Percentiles rank a stretch among this genome's conserved stretches.
phyloP scores from a whole-genome alignment of 805 yeast species.

The Nakazawaea molendinolei region DNA sequence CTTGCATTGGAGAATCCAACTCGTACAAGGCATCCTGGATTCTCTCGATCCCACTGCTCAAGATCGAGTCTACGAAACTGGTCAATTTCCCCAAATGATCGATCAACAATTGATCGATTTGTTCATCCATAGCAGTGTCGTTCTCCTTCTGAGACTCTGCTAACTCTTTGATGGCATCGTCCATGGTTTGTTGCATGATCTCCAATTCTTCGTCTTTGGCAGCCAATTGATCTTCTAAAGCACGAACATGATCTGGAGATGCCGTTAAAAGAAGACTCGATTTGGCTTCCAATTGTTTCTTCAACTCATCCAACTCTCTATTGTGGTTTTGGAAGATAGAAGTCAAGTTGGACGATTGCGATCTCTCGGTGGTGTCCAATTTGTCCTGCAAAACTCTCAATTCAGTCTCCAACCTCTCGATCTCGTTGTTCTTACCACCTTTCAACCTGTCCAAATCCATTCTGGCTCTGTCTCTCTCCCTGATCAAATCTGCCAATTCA shows the following conservation, averaged over 20 bases:
- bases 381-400: constrained; percentile 53
- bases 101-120: constrained; percentile 45
- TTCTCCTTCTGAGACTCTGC: constrained; percentile 41
- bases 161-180: constrained; percentile 57
- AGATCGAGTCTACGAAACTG: constrained; percentile 59
- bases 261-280: constrained; percentile 19
- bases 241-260: constrained; percentile 18
- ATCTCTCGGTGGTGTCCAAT: constrained; percentile 52
- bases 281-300: constrained; percentile 27
- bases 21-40: constrained; percentile 69
- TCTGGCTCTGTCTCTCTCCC: constrained; percentile 86
- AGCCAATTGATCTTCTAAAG: constrained; percentile 39
- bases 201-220: constrained; percentile 77
- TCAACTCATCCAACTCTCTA: constrained; percentile 50
- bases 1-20: constrained; percentile 73
- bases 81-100: constrained; percentile 43
- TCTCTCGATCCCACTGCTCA: constrained; percentile 61
- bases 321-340: constrained; percentile 56
- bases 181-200: constrained; percentile 73
- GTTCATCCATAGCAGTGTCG: constrained; percentile 49
- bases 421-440: constrained; percentile 58
- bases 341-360: constrained; percentile 57
- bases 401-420: constrained; percentile 59
- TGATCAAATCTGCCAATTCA: constrained; percentile 80
- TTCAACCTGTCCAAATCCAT: constrained; percentile 68